Base-by-base conservation (phyloP, 371 early-diverging fungal genomes). In the Mucor plumbeus region DNA sequence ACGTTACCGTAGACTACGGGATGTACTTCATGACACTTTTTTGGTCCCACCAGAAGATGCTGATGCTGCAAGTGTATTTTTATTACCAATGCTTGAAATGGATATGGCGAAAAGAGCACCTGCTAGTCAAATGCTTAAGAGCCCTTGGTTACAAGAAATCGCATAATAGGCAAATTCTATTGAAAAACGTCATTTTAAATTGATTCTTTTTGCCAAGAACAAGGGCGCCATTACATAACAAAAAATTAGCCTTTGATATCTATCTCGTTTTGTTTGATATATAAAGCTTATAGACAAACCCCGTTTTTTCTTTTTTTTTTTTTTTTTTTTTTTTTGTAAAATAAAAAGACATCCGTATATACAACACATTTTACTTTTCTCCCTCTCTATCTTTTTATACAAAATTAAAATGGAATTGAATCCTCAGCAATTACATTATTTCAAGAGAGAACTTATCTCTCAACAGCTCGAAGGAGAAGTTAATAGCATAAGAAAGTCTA, bases 21-120 rank as follows among this genome's bases (percentile, higher is more conserved):
- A 95, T 69, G 93, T 97, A 5, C 79, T 97, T 19, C 83, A 86
- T 59, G 94, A 95, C 63, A 94, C 95, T 62, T 96, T 94, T 70
- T 64, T 72, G n/a, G 84, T 90, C 57, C 68, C 85, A 59, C 73
- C 77, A 36, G 67, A 74, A 19, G 88, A 91, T 35, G 85, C 92
- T 13, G 85, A 87, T 40, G 78, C 76, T 4, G 70, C 91, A 9
- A 67, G 85, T 21, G 69, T 65, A 6, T 91, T 94, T 69, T 62
- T 94, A 65, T 41, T 79, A 44, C 94, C 94, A 14, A 94, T 94
- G 93, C 82, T 94, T 53, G 89, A 92, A 61, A 75, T 92, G 65
- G 85, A 84, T 65, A 87, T 85, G 41, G 71, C 80, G 5, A 85
- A 84, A 61, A 76, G 92, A 68, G 81, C 84, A 34, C 67, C 80